Percentiles rank a stretch among this genome's conserved stretches.
phyloP scores from a whole-genome alignment of 768 basidiomycete species.

The Vararia minispora region DNA sequence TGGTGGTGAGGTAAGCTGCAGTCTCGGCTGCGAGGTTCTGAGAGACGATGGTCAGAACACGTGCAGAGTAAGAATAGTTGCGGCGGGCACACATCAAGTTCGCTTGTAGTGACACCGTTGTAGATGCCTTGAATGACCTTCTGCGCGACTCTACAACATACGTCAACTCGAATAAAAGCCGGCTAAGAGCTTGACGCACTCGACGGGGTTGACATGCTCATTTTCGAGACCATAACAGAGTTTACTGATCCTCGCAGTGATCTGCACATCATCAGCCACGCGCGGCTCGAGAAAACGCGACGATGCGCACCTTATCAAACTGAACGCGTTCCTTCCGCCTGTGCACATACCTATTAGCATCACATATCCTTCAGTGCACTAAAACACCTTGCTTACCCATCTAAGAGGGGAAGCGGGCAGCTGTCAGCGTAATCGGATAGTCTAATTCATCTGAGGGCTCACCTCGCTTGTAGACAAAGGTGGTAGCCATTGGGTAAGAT shows the following conservation, averaged over 20 bases:
- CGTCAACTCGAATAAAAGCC: background rate
- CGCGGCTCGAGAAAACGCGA: background rate
- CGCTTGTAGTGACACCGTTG: constrained; percentile 91
- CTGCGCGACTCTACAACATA: constrained; percentile 57
- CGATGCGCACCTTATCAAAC: constrained; percentile 70
- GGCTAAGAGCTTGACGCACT: constrained; percentile 35
- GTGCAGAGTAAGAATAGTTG: background rate
- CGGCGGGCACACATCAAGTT: constrained; percentile 70
- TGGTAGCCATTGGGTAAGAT: constrained; percentile 22
- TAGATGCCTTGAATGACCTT: constrained; percentile 93
- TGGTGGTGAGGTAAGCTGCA: constrained; percentile 93
- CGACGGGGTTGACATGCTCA: constrained; percentile 88
- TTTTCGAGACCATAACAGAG: constrained; percentile 93
- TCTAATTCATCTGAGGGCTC: constrained; percentile 14
- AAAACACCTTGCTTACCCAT: too few species aligned
- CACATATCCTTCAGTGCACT: too few species aligned
- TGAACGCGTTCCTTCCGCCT: constrained; percentile 87
- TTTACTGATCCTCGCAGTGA: constrained; percentile 78
- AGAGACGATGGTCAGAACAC: background rate
- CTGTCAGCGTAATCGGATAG: constrained; percentile 10
- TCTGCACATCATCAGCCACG: constrained; percentile 31
- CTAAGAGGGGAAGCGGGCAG: constrained; percentile 19
- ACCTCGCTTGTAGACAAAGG: constrained; percentile 52
- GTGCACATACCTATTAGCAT: constrained; percentile 7
- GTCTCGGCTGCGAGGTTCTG: constrained; percentile 97